Conservation (phyloP, 1,139 yeast species). For the Yamadazyma kanchanaburiensis region DNA sequence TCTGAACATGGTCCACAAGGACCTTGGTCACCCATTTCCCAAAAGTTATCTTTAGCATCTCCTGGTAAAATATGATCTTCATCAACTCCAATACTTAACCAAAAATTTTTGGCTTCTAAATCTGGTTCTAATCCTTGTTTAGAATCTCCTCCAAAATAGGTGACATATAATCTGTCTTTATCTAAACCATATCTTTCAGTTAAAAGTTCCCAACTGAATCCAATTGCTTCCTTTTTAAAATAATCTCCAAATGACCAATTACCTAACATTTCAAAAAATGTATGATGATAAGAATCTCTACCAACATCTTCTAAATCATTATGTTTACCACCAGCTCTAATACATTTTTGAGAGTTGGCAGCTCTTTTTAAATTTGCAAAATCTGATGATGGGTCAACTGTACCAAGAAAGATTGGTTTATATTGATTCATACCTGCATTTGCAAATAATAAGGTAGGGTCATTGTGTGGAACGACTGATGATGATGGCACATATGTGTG, state of each 20-base stretch:
- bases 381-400: constrained; percentile 91
- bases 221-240: constrained; percentile 90
- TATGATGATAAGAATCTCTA: constrained; percentile 94
- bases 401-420: constrained; percentile 94
- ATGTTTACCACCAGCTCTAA: constrained; percentile 99
- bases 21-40: constrained; percentile 99
- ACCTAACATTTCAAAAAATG: constrained; percentile 98
- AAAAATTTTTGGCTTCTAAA: constrained; percentile 83
- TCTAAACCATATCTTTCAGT: constrained; percentile 80
- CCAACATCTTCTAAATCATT: constrained; percentile 99
- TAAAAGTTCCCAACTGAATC: constrained; percentile 85
- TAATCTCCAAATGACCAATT: constrained; percentile 99
- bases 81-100: constrained; percentile 85
- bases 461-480: constrained; percentile 95
- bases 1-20: constrained; percentile 99
- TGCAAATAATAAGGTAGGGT: constrained; percentile 91
- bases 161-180: constrained; percentile 79
- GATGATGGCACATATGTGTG: constrained; percentile 90
- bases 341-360: constrained; percentile 94
- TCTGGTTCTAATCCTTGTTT: constrained; percentile 87
- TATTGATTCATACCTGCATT: constrained; percentile 99
- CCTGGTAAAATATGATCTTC: constrained; percentile 95
- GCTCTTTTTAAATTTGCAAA: constrained; percentile 84
- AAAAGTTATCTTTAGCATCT: constrained; percentile 83
- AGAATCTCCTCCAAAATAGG: constrained; percentile 93